phyloP scores from a whole-genome alignment of 1,139 yeast genomes.

The Pichia norvegensis region DNA sequence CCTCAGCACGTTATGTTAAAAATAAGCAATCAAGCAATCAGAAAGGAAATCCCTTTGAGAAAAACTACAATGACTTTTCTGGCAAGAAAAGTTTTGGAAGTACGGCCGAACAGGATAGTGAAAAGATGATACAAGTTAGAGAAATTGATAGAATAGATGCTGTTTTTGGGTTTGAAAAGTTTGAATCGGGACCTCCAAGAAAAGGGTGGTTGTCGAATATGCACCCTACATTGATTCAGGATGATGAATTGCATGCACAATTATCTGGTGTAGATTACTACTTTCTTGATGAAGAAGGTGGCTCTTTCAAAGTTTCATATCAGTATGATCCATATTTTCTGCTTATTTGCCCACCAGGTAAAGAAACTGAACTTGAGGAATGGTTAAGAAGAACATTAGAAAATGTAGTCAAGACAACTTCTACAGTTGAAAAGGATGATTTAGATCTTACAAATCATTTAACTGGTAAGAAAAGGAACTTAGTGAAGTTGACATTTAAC shows the following conservation, averaged over 20 bases:
- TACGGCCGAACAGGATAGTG: constrained; percentile 7
- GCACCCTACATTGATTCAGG: constrained; percentile 58
- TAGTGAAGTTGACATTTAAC: constrained; percentile 65
- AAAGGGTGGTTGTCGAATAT: constrained; percentile 86
- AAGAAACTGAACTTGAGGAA: constrained; percentile 83
- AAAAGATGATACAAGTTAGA: constrained; percentile 36
- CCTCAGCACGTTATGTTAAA: constrained; percentile 50
- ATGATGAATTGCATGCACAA: constrained; percentile 51
- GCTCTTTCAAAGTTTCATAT: constrained; percentile 80
- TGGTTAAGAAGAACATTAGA: constrained; percentile 65
- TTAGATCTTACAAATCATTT: constrained; percentile 77
- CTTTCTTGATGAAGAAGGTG: constrained; percentile 96
- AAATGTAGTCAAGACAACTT: constrained; percentile 46
- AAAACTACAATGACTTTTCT: constrained; percentile 17
- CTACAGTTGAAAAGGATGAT: constrained; percentile 65
- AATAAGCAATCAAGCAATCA: constrained; percentile 23
- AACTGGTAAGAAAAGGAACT: constrained; percentile 59
- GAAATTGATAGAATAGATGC: constrained; percentile 61
- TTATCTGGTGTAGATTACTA: constrained; percentile 89
- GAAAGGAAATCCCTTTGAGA: constrained; percentile 4
- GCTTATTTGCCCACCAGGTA: constrained; percentile 56
- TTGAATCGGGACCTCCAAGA: constrained; percentile 63
- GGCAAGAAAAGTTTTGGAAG: constrained; percentile 1
- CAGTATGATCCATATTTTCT: constrained; percentile 85
- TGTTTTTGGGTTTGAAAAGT: constrained; percentile 77